A percentile compares a stretch with the other conserved stretches of the same genome.
Conservation (phyloP, 305 asterid species). For the Solanum hybrid region DNA sequence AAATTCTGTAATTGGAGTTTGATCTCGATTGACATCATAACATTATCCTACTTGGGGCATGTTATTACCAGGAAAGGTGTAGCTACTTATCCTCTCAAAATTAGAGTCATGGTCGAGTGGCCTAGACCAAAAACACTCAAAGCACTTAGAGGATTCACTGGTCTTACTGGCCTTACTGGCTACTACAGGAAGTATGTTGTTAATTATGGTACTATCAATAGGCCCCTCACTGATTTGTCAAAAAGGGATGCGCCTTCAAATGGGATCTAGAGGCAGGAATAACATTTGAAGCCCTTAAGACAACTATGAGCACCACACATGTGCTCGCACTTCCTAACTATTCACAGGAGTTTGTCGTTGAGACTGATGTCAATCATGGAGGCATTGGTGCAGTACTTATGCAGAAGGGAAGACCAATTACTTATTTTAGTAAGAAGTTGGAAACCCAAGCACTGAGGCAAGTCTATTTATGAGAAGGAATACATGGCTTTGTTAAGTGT, state of each 20-base stretch:
- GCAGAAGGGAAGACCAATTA: not conserved
- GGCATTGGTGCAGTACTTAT: not conserved
- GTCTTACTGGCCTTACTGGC: not conserved
- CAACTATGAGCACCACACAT: not conserved
- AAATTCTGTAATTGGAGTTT: not conserved
- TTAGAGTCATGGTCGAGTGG: not conserved
- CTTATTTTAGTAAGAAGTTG: not conserved
- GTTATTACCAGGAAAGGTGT: not conserved
- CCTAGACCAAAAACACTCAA: not conserved
- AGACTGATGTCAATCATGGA: not conserved
- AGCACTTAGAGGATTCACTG: not conserved
- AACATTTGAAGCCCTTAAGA: not conserved
- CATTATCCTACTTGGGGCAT: not conserved
- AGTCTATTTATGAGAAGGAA: not conserved
- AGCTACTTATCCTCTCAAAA: not conserved
- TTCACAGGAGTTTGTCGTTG: not conserved
- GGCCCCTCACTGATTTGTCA: not conserved
- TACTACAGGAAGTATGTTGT: not conserved
- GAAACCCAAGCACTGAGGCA: not conserved
- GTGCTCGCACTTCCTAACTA: not conserved
- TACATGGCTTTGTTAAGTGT: not conserved
- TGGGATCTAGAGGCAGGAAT: not conserved
- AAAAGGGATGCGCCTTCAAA: not conserved
- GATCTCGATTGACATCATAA: not conserved
- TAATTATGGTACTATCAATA: not conserved